phyloP scores from a whole-genome alignment of 768 basidiomycete species.

The Scleroderma bovista region DNA sequence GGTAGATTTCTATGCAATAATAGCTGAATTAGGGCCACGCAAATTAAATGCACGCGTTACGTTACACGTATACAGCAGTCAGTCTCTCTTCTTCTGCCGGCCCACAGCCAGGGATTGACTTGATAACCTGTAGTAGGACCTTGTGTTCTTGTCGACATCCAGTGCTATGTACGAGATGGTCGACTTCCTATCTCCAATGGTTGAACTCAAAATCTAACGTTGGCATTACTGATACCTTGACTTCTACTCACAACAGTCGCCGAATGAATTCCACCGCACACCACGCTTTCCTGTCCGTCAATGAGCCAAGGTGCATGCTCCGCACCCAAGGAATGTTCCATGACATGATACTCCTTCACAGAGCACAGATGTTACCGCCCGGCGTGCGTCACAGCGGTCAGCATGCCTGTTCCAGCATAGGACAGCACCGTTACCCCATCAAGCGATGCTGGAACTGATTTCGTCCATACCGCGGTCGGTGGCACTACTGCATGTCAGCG shows the following conservation, averaged over 20 bases:
- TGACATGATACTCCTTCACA: background rate
- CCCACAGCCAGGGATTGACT: background rate
- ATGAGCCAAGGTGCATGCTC: background rate
- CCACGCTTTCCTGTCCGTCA: background rate
- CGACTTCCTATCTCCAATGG: background rate
- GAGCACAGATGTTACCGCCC: background rate
- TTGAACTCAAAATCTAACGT: constrained; percentile 1
- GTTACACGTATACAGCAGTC: background rate
- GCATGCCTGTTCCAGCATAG: background rate
- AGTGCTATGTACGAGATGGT: background rate
- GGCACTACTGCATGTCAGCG: background rate
- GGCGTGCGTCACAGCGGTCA: background rate
- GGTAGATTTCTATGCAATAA: background rate
- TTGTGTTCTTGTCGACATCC: background rate
- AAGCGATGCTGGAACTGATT: background rate
- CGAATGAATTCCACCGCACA: background rate
- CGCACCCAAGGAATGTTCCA: background rate
- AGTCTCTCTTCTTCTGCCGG: background rate
- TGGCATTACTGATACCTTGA: background rate
- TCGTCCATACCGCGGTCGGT: background rate
- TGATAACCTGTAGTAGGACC: background rate
- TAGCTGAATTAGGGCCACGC: background rate
- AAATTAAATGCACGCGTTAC: background rate
- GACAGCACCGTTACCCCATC: background rate
- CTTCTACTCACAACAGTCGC: background rate